Conservation (phyloP, 169 alveolate genomes). For the Cryptosporidium ryanae region DNA sequence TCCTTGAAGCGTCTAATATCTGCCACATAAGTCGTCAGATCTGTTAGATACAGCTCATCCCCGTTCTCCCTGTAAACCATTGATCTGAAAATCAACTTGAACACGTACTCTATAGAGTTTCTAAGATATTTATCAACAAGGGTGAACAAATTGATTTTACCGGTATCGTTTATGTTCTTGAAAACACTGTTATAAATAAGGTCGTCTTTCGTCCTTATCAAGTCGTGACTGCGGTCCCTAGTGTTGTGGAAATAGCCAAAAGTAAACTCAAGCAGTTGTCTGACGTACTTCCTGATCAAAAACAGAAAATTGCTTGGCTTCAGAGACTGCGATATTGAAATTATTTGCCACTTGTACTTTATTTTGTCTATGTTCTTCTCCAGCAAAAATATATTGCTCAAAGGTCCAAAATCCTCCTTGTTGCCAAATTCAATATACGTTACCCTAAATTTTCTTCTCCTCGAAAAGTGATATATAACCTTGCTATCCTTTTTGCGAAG, state of each 20-base stretch:
- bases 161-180: not conserved
- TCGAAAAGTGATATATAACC: slow-evolving; percentile 28
- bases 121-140: slow-evolving; percentile 24
- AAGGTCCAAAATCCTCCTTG: not conserved
- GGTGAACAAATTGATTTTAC: slow-evolving; percentile 11
- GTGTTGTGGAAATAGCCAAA: slow-evolving; percentile 9
- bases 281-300: slow-evolving; percentile 42
- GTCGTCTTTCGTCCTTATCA: slow-evolving; percentile 45
- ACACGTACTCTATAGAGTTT: slow-evolving; percentile 8
- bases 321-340: slow-evolving; percentile 28
- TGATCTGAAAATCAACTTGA: slow-evolving; percentile 2
- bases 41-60: slow-evolving; percentile 2
- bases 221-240: slow-evolving; percentile 9
- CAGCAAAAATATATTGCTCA: slow-evolving; percentile 14
- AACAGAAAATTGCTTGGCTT: slow-evolving; percentile 9
- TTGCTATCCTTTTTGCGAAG: slow-evolving; percentile 14
- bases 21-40: slow-evolving; percentile 11
- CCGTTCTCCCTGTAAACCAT: not conserved
- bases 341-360: slow-evolving; percentile 9
- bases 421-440: not conserved
- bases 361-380: slow-evolving; percentile 3
- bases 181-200: not conserved
- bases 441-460: slow-evolving; percentile 14
- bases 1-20: not conserved
- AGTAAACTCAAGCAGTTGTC: slow-evolving; percentile 17